Evolutionary conservation across 108 stramenopile genomes (phyloP).

Genomic region (Conticribra weissflogii): DNA sequence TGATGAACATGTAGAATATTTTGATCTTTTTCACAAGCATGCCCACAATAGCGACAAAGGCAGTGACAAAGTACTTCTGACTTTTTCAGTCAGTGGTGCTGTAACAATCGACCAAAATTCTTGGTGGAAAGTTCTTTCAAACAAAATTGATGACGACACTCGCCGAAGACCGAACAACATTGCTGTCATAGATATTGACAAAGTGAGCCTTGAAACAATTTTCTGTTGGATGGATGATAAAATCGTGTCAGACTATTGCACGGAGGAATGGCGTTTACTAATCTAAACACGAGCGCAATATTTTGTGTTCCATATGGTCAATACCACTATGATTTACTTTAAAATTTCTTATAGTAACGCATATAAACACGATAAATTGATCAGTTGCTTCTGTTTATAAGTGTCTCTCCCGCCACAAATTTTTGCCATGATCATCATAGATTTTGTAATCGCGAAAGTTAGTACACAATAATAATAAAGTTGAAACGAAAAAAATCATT

Average conservation of each 20-base stretch:
- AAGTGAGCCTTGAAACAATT: conserved; percentile 13
- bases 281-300: too few relatives aligned
- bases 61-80: not conserved
- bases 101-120: conserved; percentile 24
- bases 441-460: too few relatives aligned
- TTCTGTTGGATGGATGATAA: conserved; percentile 23
- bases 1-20: conserved; percentile 38
- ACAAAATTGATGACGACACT: conserved; percentile 8
- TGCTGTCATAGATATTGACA: conserved; percentile 18
- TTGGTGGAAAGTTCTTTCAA: conserved; percentile 11
- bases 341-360: too few relatives aligned
- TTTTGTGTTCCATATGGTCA: too few relatives aligned
- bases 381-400: too few relatives aligned
- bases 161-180: conserved; percentile 27
- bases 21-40: conserved; percentile 22
- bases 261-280: conserved; percentile 25
- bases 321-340: too few relatives aligned
- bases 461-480: too few relatives aligned
- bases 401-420: too few relatives aligned
- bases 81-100: conserved; percentile 36
- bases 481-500: too few relatives aligned
- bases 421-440: too few relatives aligned
- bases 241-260: conserved; percentile 14
- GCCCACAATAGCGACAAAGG: not conserved
- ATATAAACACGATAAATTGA: too few relatives aligned